These are phyloP conservation scores for Byssochlamys sp. DNA, from an alignment of 2,329 filamentous ascomycete species.

Conservation along the genomic window DNA sequence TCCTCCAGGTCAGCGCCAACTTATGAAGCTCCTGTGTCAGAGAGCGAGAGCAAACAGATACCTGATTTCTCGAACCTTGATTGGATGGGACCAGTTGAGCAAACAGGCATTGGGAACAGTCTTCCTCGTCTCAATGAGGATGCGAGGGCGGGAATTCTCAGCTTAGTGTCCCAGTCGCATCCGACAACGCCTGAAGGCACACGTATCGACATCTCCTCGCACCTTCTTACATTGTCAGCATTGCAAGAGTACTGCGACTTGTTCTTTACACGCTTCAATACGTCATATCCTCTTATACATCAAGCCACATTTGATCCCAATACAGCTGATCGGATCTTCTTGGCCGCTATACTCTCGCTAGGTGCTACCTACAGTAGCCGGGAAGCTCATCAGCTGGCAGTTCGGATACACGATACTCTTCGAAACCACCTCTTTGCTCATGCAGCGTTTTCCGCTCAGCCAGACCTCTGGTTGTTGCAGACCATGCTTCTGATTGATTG, in stretches of 20 bases:
- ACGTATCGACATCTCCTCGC: slow-evolving; percentile 40
- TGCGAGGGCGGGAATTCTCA: slow-evolving; percentile 34
- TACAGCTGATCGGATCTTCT: slow-evolving; percentile 42
- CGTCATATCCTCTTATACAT: slow-evolving; percentile 51
- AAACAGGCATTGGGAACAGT: slow-evolving; percentile 5
- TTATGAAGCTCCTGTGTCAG: not conserved
- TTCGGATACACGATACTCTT: slow-evolving; percentile 53
- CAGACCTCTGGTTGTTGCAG: slow-evolving; percentile 52
- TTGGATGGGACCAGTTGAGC: slow-evolving; percentile 17
- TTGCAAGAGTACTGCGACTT: slow-evolving; percentile 50
- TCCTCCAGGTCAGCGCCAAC: not conserved
- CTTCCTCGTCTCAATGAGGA: slow-evolving; percentile 23
- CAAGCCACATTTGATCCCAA: slow-evolving; percentile 47
- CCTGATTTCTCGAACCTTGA: slow-evolving; percentile 15
- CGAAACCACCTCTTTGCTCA: slow-evolving; percentile 52
- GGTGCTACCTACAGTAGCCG: slow-evolving; percentile 54
- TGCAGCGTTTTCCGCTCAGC: slow-evolving; percentile 48
- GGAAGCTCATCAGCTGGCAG: slow-evolving; percentile 50
- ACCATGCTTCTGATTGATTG: slow-evolving; percentile 55
- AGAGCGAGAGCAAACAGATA: not conserved
- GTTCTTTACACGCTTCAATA: slow-evolving; percentile 54
- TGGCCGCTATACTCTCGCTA: slow-evolving; percentile 48
- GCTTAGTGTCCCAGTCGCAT: slow-evolving; percentile 42
- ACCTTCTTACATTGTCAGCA: slow-evolving; percentile 41
- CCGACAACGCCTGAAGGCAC: slow-evolving; percentile 42